These are phyloP conservation scores for Penicillium parvum DNA, from an alignment of 495 filamentous ascomycete species.

Conservation along the genomic window DNA sequence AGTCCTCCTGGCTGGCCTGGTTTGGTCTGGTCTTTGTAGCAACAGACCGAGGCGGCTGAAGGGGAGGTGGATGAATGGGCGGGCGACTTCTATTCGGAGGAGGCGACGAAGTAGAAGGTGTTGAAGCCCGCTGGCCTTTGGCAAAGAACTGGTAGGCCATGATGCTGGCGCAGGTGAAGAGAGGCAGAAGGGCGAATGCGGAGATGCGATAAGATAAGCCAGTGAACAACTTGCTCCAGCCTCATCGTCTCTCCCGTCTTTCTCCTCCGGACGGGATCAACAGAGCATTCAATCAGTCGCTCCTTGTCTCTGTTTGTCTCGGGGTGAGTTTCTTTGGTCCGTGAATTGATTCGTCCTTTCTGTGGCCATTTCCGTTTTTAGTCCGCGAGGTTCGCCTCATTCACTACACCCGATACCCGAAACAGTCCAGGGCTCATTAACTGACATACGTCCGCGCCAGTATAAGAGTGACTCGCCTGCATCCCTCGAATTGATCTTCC, in stretches of 20 bases:
- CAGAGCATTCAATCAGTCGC: constrained; percentile 16
- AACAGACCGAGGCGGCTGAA: constrained; percentile 20
- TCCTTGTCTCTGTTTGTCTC: neutral
- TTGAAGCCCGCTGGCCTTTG: constrained; percentile 31
- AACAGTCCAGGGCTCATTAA: neutral
- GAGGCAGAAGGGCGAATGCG: constrained; percentile 22
- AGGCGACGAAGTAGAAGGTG: constrained; percentile 26
- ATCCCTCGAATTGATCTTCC: constrained; percentile 2
- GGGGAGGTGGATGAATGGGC: constrained; percentile 32
- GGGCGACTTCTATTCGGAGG: constrained; percentile 16
- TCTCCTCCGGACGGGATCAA: constrained; percentile 1
- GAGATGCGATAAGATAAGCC: constrained; percentile 46
- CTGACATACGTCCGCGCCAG: neutral
- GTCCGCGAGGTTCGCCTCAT: neutral
- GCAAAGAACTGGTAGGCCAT: constrained; percentile 44
- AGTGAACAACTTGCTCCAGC: constrained; percentile 22
- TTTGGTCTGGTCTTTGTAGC: constrained; percentile 25
- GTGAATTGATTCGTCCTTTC: neutral
- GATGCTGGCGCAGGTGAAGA: constrained; percentile 2
- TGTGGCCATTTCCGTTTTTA: neutral
- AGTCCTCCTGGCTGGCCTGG: constrained; percentile 22
- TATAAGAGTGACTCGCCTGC: neutral
- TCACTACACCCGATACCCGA: neutral
- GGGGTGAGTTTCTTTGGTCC: neutral
- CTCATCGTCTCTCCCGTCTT: constrained; percentile 7